Base-by-base conservation (phyloP, 2,329 filamentous ascomycete species). In the Fusarium sp. region DNA sequence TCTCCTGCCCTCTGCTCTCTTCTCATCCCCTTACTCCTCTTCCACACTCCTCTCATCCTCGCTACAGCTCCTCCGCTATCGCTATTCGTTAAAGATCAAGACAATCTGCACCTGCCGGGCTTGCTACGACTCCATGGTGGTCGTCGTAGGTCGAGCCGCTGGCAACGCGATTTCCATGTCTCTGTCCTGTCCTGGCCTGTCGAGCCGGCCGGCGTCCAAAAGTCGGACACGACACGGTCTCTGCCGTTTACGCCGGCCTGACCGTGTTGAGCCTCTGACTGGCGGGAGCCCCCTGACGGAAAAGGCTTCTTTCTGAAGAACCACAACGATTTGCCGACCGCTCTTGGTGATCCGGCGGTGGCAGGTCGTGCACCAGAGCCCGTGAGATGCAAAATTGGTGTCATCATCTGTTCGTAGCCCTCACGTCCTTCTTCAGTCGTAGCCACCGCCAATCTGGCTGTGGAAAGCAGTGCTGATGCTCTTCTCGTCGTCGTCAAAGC, bases 391-490 rank as follows among this genome's bases (percentile, higher is more conserved):
- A 78, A 78, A 79, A 73, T 72, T 69, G 66, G 72, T 69, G 64
- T 73, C 74, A 77, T 79, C 78, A 75, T 74, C 75, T 77, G 76
- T 71, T 78, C 73, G 69, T 78, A 70, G 69, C 70, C 66, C 72
- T 78, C 73, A 70, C 64, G 40, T 66, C 31, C 62, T 76, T 72
- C 62, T 80, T 88, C 87, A 88, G 79, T 89, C 87, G 75, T 88
- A 89, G 69, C 87, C 87, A 22, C 88, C 86, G 72, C 94, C 95
- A 76, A 98, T 91, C 84, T 98, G 96, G 85, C 95, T 98, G 71
- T 96, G 95, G 85, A 98, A 99, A 58, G 95, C 95, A 62, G 96
- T 98, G 80, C 94, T 98, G 79, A 98, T 91, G 83, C 96, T 98
- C 84, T 96, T 94, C 79, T 96, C 94, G 81, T 98, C 96, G 76